Evolutionary conservation across 2,329 filamentous ascomycete species (phyloP), one percentile per base, ranked within the genome.

Genomic region (Diaporthe sp.): DNA sequence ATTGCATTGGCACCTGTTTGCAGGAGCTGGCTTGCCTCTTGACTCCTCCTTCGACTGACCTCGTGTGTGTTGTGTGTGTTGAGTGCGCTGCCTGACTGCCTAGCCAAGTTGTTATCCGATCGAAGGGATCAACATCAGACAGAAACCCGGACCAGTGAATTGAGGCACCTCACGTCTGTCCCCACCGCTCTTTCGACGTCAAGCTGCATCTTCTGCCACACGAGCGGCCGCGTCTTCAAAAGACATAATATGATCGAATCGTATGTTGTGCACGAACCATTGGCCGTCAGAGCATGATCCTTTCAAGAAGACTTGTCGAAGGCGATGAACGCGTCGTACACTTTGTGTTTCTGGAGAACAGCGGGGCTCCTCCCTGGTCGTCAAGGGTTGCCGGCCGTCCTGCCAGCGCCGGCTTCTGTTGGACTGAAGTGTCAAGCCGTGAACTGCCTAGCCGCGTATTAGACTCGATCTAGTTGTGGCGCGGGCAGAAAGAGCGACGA

Each of bases 201-300:
- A 75, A 75, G 70, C 35, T 59, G 75, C 73, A 75, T 37, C 58
- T 50, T 32, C 42, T 47, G 55, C 19, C 19, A 47, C 59, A 35
- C 72, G 75, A 47, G 80, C 81, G 32, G 77, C 83, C 44, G 77
- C 76, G n/a, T 80, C 80, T 37, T 78, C 76, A 68, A 77, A 77
- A 44, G 78, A 79, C 82, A 22, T 9, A 35, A n/a, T 12, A 37
- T n/a, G 15, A 25, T 19, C 35, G 22, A 35, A 32, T 25, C 42
- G 22, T 47, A 8, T 50, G 61, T 30, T 17, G 25, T 65, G 42
- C 27, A 65, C 19, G 30, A 47, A 39, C 25, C 25, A 30, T 42
- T 27, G 30, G 27, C 59, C 22, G 2, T n/a, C 39, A 39, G 65
- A 68, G 47, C 47, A 68, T 53, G 9, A 17, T 8, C n/a, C 47